These are phyloP conservation scores for Rutstroemia sydowiana DNA, from an alignment of 2,329 filamentous ascomycete genomes.

Conservation along the genomic window DNA sequence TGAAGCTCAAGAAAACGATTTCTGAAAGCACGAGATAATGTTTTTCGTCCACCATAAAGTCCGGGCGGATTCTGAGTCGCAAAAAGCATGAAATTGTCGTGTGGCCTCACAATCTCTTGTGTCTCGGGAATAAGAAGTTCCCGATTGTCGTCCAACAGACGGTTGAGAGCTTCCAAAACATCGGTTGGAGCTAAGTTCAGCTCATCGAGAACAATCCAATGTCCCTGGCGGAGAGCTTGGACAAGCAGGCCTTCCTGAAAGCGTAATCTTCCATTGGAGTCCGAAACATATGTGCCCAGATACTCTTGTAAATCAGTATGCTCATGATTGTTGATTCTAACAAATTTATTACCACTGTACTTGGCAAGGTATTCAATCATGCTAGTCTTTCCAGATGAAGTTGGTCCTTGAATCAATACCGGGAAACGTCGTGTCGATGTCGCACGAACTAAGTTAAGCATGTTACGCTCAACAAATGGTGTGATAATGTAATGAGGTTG, in stretches of 20 bases:
- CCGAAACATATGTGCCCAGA: slow-evolving; percentile 86
- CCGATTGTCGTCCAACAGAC: slow-evolving; percentile 90
- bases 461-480: slow-evolving; percentile 86
- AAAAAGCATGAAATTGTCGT: slow-evolving; percentile 95
- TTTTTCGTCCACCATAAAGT: slow-evolving; percentile 89
- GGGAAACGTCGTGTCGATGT: slow-evolving; percentile 89
- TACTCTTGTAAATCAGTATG: slow-evolving; percentile 98
- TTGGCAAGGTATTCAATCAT: slow-evolving; percentile 99
- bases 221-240: slow-evolving; percentile 81
- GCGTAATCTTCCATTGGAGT: slow-evolving; percentile 70
- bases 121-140: slow-evolving; percentile 95
- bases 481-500: slow-evolving; percentile 94
- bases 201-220: slow-evolving; percentile 98
- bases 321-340: slow-evolving; percentile 98
- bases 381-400: slow-evolving; percentile 95
- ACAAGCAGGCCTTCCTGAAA: slow-evolving; percentile 95
- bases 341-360: slow-evolving; percentile 91
- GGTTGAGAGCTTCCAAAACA: slow-evolving; percentile 91
- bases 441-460: slow-evolving; percentile 89
- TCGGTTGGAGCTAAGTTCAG: slow-evolving; percentile 95
- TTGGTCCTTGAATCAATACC: slow-evolving; percentile 91
- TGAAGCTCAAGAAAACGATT: slow-evolving; percentile 96
- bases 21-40: slow-evolving; percentile 86
- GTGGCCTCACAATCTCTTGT: slow-evolving; percentile 84
- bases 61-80: slow-evolving; percentile 96